phyloP scores from a whole-genome alignment of 352 stramenopile species.

The Phytophthora kernoviae region DNA sequence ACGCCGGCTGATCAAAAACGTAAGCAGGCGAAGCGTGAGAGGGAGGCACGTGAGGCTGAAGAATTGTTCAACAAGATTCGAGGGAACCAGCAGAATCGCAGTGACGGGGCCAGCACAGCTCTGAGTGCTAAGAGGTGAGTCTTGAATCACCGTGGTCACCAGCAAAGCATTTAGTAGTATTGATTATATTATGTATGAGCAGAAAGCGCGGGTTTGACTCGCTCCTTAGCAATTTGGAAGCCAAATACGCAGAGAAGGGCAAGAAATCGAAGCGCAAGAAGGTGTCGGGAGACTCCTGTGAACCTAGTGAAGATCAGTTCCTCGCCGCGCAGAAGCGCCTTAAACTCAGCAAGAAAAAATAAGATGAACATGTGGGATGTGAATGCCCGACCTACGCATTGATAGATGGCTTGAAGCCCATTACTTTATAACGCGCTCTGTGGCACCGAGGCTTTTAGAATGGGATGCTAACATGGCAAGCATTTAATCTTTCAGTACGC shows the following conservation, averaged over 20 bases:
- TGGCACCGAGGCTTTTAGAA: too few relatives aligned
- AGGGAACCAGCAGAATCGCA: constrained; percentile 50
- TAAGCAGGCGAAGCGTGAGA: constrained; percentile 55
- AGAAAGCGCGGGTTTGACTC: constrained; percentile 66
- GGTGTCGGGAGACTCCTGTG: constrained; percentile 4
- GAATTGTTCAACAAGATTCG: constrained; percentile 67
- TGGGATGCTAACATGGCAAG: background rate
- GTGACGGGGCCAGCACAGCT: constrained; percentile 30
- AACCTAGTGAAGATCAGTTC: constrained; percentile 75
- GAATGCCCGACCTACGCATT: too few relatives aligned
- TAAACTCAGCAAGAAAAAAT: constrained; percentile 46
- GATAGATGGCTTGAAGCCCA: too few relatives aligned
- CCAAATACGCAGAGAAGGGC: constrained; percentile 59
- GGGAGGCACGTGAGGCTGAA: constrained; percentile 67
- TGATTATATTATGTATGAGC: constrained; percentile 8
- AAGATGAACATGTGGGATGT: background rate
- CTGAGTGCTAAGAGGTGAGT: constrained; percentile 51
- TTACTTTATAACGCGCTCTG: too few relatives aligned
- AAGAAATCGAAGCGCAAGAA: constrained; percentile 51
- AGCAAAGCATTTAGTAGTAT: constrained; percentile 6
- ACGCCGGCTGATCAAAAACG: constrained; percentile 44
- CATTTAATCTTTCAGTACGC: constrained; percentile 26
- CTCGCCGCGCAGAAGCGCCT: constrained; percentile 56
- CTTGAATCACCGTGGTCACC: background rate
- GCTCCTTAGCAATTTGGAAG: constrained; percentile 62